Base-by-base conservation (phyloP, 2,329 filamentous ascomycete species). In the Diaporthe nobilis region DNA sequence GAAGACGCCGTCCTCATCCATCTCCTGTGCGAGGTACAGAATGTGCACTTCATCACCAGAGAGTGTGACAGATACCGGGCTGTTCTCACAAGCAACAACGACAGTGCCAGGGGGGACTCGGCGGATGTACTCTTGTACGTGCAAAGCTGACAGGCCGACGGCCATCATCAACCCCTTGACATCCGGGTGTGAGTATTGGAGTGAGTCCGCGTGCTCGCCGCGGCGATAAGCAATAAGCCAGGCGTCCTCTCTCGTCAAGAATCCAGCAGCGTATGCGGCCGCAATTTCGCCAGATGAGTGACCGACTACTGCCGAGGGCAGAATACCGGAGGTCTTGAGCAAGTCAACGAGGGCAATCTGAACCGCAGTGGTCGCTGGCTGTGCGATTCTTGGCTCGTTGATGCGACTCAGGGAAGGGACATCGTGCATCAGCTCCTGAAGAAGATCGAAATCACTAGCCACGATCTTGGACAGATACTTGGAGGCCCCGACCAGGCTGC, bases 281-380 rank as follows among this genome's bases (percentile, higher is more conserved):
- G 86, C 86, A 44, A 88, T 85, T 72, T 88, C 87, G 2, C 87
- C 87, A 0, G 86, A 88, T 0, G 86, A 88, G 76, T 88, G 87
- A 0, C 87, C 86, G 10, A 87, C 80, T 4, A 87, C 84, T 25
- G 81, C 77, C 1, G 44, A 51, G 4, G 75, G 72, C 15, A 12
- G 39, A 6, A 77, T 63, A 9, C 47, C 49, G 25, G 75, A 65
- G 17, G 77, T 77, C 60, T 71, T 71, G 20, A 81, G 80, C 42
- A 83, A 74, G 12, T 75, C 78, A 22, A 80, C 72, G 25, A 82
- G 79, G 10, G 82, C 60, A 47, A 81, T 77, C 39, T 77, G 58
- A 3, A 78, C 15, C 10, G 75, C 76, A 3, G 76, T 77, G 13
- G 75, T 77, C 1, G 76, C 76, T 8, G 76, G 76, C 61, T 77